Evolutionary conservation across 495 filamentous ascomycete species (phyloP).

Genomic region (Lentithecium fluviatile): DNA sequence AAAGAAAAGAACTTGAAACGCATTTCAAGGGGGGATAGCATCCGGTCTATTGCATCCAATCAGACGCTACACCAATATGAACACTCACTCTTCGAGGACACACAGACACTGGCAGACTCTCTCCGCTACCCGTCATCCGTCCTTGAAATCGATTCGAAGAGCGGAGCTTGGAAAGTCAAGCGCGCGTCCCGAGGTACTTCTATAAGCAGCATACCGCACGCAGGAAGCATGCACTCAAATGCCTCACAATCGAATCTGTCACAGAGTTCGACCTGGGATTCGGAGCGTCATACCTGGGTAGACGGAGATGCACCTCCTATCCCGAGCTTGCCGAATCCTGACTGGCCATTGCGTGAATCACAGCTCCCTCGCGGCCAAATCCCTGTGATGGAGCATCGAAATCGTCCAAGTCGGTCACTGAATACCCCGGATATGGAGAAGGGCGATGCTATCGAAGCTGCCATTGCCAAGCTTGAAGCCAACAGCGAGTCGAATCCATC

Average conservation of each 20-base stretch:
- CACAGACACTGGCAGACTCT: constrained; percentile 21
- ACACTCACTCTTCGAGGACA: constrained; percentile 19
- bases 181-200: constrained; percentile 4
- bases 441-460: constrained; percentile 9
- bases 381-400: constrained; percentile 15
- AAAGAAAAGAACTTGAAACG: constrained; percentile 22
- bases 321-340: background rate
- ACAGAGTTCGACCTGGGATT: background rate
- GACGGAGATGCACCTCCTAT: constrained; percentile 9
- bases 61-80: constrained; percentile 22
- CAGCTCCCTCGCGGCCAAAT: constrained; percentile 12
- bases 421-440: constrained; percentile 6
- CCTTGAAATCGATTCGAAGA: constrained; percentile 24
- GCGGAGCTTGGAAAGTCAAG: constrained; percentile 24
- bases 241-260: background rate
- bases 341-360: constrained; percentile 30
- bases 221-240: background rate
- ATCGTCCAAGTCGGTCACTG: constrained; percentile 1
- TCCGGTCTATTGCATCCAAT: background rate
- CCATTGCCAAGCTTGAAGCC: constrained; percentile 21
- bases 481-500: constrained; percentile 1
- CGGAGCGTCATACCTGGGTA: constrained; percentile 9
- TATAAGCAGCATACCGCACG: background rate
- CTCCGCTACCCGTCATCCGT: constrained; percentile 24
- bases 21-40: background rate